Percentiles rank a stretch among this genome's conserved stretches.
phyloP scores from a whole-genome alignment of 1,284 basidiomycete genomes.

The Cryptococcus sp. region DNA sequence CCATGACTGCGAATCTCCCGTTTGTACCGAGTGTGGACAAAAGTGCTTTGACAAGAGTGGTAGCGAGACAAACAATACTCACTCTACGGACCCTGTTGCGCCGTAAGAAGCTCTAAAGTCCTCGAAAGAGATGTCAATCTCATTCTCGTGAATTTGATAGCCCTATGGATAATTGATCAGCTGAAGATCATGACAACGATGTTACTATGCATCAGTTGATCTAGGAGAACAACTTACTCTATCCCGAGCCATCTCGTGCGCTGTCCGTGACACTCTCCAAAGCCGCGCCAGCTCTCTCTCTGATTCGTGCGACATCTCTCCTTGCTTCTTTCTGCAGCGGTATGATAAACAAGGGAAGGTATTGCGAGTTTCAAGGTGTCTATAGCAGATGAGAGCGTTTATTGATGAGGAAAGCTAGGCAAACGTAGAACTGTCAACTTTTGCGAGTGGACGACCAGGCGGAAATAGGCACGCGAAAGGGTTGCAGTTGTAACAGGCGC shows the following conservation, averaged over 20 bases:
- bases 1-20: too few relatives aligned
- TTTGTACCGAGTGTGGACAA: not conserved
- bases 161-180: slow-evolving; percentile 31
- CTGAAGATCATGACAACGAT: too few relatives aligned
- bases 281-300: slow-evolving; percentile 59
- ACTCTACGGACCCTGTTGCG: slow-evolving; percentile 46
- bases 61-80: slow-evolving; percentile 18
- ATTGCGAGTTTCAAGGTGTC: not conserved
- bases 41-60: not conserved
- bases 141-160: slow-evolving; percentile 52
- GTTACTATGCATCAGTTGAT: not conserved
- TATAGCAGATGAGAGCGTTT: not conserved
- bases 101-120: slow-evolving; percentile 48
- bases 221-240: slow-evolving; percentile 55
- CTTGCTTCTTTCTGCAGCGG: too few relatives aligned
- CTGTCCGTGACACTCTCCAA: slow-evolving; percentile 95
- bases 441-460: not conserved
- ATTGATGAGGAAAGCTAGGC: not conserved
- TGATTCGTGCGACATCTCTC: slow-evolving; percentile 35
- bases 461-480: not conserved
- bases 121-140: slow-evolving; percentile 53
- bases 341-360: not conserved
- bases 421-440: not conserved
- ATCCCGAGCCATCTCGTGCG: slow-evolving; percentile 94
- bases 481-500: too few relatives aligned